Evolutionary conservation across 1,284 basidiomycete species (phyloP), one percentile per base, ranked within the genome.

Genomic region (Ceratobasidium sp.): DNA sequence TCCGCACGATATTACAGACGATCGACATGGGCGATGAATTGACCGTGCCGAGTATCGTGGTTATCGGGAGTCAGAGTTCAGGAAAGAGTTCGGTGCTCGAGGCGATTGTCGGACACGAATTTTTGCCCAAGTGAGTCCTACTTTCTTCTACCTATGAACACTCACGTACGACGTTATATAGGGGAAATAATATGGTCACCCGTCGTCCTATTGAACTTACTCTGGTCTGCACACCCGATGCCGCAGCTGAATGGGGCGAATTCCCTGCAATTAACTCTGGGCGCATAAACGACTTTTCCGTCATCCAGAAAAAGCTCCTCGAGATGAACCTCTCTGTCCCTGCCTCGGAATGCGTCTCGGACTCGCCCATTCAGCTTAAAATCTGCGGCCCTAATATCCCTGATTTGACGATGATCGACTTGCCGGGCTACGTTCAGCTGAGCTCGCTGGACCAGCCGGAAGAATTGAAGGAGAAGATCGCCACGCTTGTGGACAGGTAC

Each of bases 181-280:
- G 95, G 84, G 97, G 97, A 73, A 93, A 96, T 82, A 99, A 99
- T 82, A 99, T 99, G 98, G 98, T 99, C 55, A 99, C 97, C 0
- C 93, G 97, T 1, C 91, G 97, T 59, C 98, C 97, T 0, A 98
- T 99, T 78, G 97, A 99, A 80, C 88, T 99, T 73, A 99, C 97
- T 0, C 90, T 99, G 62, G 91, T 99, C 74, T 94, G 99, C 80
- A 98, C 94, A 0, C 93, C 94, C 16, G 84, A 87, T 43, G 82
- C 84, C n/a, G 87, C 91, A 3, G 83, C 85, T 32, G 96, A 98
- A 80, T 98, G 96, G 77, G 96, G 95, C 76, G 94, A 97, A 80
- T 99, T 99, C 83, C 96, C 96, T 23, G 88, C 89, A 2, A 87
- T 98, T 1, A 95, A 94, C 38, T 85, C 94, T 1, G 92, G 94